A percentile compares a stretch with the other conserved stretches of the same genome.
Conservation (phyloP, 257 asterid genomes). For the Lavandula angustifolia region DNA sequence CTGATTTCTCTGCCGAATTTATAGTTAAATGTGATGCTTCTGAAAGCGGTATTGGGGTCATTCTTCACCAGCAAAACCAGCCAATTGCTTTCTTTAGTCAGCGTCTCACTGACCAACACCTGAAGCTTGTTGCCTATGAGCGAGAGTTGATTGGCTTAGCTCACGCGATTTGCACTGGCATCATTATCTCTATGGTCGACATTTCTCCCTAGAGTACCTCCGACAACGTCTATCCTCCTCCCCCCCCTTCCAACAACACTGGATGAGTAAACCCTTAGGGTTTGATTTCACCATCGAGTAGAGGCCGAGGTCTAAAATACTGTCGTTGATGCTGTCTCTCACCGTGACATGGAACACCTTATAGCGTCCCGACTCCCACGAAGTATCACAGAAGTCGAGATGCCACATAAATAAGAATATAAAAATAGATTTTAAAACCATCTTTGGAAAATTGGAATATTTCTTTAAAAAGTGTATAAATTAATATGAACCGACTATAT, state of each 20-base stretch:
- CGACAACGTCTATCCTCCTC: neutral
- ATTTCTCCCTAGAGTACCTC: neutral
- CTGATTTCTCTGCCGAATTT: neutral
- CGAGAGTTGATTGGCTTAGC: neutral
- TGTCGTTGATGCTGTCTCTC: neutral
- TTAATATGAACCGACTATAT: no score
- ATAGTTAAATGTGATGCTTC: neutral
- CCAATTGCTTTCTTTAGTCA: constrained; percentile 4
- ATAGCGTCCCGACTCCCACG: no score
- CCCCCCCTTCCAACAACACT: neutral
- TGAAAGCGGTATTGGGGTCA: neutral
- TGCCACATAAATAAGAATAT: no score
- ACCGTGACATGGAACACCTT: neutral
- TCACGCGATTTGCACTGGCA: neutral
- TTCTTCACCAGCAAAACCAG: neutral
- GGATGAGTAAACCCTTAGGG: neutral
- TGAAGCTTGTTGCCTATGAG: neutral
- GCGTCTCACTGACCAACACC: neutral
- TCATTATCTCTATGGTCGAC: neutral
- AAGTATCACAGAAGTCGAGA: no score
- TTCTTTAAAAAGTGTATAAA: no score
- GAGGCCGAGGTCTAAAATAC: no score
- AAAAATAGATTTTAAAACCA: no score
- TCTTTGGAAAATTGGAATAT: no score
- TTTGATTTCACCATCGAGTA: neutral